A percentile compares a stretch with the other conserved stretches of the same genome.
phyloP scores from a whole-genome alignment of 106 monocot species.

The Dioscorea zingiberensis region DNA sequence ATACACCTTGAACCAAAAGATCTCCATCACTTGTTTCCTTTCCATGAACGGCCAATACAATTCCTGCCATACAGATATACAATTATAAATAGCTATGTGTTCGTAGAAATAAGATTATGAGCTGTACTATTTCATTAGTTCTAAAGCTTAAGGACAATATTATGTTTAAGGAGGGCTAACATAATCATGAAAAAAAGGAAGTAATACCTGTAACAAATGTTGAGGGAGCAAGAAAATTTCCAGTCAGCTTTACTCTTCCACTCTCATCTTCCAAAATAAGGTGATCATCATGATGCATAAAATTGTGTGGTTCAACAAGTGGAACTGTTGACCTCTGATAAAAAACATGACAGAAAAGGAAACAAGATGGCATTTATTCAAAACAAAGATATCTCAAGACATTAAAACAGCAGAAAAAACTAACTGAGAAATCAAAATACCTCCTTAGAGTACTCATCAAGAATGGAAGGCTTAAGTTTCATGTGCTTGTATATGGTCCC shows the following conservation, averaged over 20 bases:
- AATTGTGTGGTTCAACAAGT: constrained; percentile 92
- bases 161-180: no score
- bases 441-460: constrained; percentile 98
- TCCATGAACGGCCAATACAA: constrained; percentile 78
- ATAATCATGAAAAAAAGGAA: neutral
- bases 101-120: no score
- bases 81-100: neutral
- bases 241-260: constrained; percentile 89
- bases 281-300: constrained; percentile 90
- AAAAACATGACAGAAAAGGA: constrained; percentile 7
- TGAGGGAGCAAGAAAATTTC: constrained; percentile 49
- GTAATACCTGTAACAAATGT: constrained; percentile 70
- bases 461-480: constrained; percentile 91
- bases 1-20: constrained; percentile 79
- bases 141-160: no score
- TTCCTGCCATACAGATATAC: constrained; percentile 41
- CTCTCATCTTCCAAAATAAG: constrained; percentile 98
- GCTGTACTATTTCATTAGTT: no score
- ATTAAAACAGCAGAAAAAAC: neutral
- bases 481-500: constrained; percentile 98
- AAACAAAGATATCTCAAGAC: constrained; percentile 1
- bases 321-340: constrained; percentile 81
- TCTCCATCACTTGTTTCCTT: constrained; percentile 85
- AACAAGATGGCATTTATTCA: neutral
- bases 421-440: constrained; percentile 18